phyloP scores from a whole-genome alignment of 2,329 filamentous ascomycete species.

The Aspergillus neoniger region DNA sequence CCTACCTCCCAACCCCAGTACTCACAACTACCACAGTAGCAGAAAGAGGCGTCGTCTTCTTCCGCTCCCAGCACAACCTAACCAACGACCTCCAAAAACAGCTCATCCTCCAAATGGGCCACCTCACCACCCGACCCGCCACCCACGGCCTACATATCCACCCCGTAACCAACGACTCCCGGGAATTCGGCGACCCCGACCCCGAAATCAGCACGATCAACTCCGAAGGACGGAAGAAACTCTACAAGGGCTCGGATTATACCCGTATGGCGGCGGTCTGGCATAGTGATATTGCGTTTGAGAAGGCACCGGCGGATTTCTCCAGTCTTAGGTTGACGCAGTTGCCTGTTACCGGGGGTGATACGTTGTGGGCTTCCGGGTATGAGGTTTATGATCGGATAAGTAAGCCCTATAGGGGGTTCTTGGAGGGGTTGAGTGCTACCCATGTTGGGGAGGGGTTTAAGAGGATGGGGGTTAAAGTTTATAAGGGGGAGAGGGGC shows the following conservation, averaged over 20 bases:
- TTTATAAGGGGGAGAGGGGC: slow-evolving; percentile 53
- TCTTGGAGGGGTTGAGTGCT: slow-evolving; percentile 61
- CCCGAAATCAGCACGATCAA: slow-evolving; percentile 66
- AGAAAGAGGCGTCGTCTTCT: slow-evolving; percentile 69
- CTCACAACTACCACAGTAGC: slow-evolving; percentile 55
- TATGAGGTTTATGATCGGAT: slow-evolving; percentile 64
- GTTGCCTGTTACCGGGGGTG: slow-evolving; percentile 57
- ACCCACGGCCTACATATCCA: slow-evolving; percentile 62
- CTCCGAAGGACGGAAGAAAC: slow-evolving; percentile 56
- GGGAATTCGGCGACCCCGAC: slow-evolving; percentile 58
- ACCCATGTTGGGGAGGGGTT: slow-evolving; percentile 56
- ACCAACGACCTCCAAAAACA: slow-evolving; percentile 67
- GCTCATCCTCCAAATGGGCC: slow-evolving; percentile 61
- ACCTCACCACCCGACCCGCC: slow-evolving; percentile 60
- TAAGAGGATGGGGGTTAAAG: slow-evolving; percentile 40
- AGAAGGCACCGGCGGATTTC: slow-evolving; percentile 65
- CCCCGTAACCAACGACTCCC: slow-evolving; percentile 58
- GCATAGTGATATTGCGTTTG: slow-evolving; percentile 67
- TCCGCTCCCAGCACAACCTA: slow-evolving; percentile 64
- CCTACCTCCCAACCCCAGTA: neutral
- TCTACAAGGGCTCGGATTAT: slow-evolving; percentile 26
- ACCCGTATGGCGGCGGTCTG: slow-evolving; percentile 44
- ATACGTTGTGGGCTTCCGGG: slow-evolving; percentile 17
- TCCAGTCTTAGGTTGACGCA: slow-evolving; percentile 60
- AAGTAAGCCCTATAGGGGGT: slow-evolving; percentile 56